These are phyloP conservation scores for Penicillium polonicum DNA, from an alignment of 2,329 filamentous ascomycete species.

Conservation along the genomic window DNA sequence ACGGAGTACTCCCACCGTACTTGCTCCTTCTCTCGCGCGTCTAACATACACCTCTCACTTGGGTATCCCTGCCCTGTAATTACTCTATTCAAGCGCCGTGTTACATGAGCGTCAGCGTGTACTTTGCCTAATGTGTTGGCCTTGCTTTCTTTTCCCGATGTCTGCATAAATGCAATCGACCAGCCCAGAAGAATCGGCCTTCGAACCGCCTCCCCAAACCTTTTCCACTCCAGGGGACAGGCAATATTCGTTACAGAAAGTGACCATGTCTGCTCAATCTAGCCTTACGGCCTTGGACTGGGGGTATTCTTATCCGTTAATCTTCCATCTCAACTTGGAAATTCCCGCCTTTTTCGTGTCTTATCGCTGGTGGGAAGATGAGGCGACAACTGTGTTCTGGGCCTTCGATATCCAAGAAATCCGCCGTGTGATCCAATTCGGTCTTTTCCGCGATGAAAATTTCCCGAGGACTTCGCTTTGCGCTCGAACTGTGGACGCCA, in stretches of 20 bases:
- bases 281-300: constrained; percentile 6
- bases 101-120: constrained; percentile 14
- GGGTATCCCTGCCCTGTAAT: constrained; percentile 7
- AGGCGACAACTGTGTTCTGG: constrained; percentile 40
- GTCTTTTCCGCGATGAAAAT: constrained; percentile 37
- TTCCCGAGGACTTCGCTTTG: constrained; percentile 37
- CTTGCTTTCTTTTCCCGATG: neutral
- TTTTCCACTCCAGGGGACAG: neutral
- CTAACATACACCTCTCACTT: neutral
- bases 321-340: constrained; percentile 33
- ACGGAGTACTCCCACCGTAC: neutral
- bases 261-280: constrained; percentile 12
- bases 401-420: constrained; percentile 41
- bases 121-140: constrained; percentile 16
- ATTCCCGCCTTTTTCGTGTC: constrained; percentile 33
- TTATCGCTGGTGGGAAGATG: constrained; percentile 46
- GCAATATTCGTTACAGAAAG: neutral
- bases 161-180: constrained; percentile 22
- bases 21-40: neutral
- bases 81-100: constrained; percentile 11
- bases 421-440: constrained; percentile 39
- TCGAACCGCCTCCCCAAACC: constrained; percentile 10
- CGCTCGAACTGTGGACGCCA: constrained; percentile 32
- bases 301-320: constrained; percentile 27
- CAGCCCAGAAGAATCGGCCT: constrained; percentile 10